Conservation (phyloP, 108 stramenopile genomes). For the Pelagomonas calceolata region DNA sequence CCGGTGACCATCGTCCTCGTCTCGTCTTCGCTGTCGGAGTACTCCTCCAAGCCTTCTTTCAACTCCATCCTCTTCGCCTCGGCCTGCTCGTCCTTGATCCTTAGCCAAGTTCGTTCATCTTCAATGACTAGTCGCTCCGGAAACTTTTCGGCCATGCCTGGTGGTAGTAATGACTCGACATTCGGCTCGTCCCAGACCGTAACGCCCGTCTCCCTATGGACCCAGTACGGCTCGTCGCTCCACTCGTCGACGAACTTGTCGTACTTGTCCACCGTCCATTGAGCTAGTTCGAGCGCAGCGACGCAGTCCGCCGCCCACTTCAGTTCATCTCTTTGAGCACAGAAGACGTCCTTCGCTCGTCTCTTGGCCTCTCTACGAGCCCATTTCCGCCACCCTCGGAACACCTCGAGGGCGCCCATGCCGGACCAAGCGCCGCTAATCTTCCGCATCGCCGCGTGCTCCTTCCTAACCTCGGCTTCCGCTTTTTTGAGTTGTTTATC, state of each 20-base stretch:
- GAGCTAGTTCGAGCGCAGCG: slow-evolving; percentile 20
- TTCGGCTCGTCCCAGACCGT: neutral
- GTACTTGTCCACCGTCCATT: slow-evolving; percentile 13
- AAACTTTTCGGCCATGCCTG: neutral
- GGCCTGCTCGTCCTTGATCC: neutral
- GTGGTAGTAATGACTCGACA: neutral
- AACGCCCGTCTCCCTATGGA: neutral
- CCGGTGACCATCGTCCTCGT: neutral
- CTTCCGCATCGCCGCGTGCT: slow-evolving; percentile 10
- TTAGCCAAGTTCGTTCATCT: neutral
- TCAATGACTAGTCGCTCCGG: neutral
- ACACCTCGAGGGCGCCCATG: slow-evolving; percentile 22
- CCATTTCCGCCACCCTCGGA: slow-evolving; percentile 13
- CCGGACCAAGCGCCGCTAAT: slow-evolving; percentile 22
- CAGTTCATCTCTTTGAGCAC: neutral
- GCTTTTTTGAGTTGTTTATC: neutral
- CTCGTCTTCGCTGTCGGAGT: neutral
- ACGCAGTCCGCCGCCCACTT: slow-evolving; percentile 23
- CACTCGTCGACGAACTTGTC: neutral
- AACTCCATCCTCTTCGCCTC: neutral
- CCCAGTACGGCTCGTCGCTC: neutral
- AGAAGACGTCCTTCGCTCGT: slow-evolving; percentile 14
- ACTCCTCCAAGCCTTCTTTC: neutral
- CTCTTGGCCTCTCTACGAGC: slow-evolving; percentile 17
- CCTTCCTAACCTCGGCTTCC: neutral